Conservation (phyloP, 2,329 filamentous ascomycete genomes). For the Diaporthe longicolla region DNA sequence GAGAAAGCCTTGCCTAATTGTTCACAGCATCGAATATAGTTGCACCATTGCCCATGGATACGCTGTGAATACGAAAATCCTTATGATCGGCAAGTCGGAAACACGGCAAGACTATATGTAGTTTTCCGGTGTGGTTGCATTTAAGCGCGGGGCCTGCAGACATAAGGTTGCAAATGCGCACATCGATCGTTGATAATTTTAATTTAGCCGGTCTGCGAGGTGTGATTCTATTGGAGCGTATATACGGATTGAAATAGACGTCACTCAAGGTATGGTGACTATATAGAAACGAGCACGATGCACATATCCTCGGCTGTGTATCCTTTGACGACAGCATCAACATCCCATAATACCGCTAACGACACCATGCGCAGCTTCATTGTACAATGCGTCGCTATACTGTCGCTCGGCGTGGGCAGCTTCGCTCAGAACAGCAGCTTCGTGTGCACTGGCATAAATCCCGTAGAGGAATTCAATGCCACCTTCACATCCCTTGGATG, state of each 20-base stretch:
- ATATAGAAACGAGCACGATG: neutral
- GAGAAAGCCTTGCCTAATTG: neutral
- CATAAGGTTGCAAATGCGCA: neutral
- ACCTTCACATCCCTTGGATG: conserved; percentile 1
- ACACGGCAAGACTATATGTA: neutral
- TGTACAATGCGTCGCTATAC: neutral
- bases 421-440: neutral
- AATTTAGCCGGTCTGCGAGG: neutral
- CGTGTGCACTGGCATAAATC: conserved; percentile 2
- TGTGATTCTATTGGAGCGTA: neutral
- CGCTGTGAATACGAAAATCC: neutral
- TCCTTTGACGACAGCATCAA: neutral
- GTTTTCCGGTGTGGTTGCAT: neutral
- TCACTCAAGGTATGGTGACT: neutral
- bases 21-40: neutral
- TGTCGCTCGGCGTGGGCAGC: neutral
- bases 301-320: neutral
- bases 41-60: neutral
- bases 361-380: neutral
- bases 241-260: neutral
- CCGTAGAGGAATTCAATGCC: neutral
- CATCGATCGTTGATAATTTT: neutral
- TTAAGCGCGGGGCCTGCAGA: neutral
- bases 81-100: neutral
- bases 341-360: neutral